Evolutionary conservation across 768 basidiomycete species (phyloP), one percentile per base, ranked within the genome.

Genomic region (Trametes coccinea): DNA sequence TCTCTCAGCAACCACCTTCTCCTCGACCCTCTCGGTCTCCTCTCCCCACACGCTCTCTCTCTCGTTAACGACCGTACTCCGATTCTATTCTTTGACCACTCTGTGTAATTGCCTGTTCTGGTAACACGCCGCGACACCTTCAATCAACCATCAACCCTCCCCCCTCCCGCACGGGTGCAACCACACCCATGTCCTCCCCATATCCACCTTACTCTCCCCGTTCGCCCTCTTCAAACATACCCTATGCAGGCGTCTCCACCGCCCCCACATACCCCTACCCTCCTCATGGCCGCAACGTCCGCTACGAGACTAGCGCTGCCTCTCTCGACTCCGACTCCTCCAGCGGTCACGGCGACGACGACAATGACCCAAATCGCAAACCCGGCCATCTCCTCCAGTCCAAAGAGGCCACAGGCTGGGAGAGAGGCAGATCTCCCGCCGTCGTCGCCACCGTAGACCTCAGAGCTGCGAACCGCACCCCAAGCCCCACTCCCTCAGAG

Each of bases 401-500:
- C 13, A 47, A 61, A 17, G 58, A 60, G 29, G 47, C 37, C 16
- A 22, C 31, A n/a, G 57, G 54, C 29, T 56, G 60, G 48, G 54
- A 46, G 9, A 43, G 52, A 9, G 47, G 30, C 45, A n/a, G 48
- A 14, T 30, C 1, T 37, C 34, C 34, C 34, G 34, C 29, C 13
- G 44, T 40, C n/a, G 51, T 45, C 33, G 61, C 60, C 44, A 33
- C 37, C 11, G 60, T 66, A 10, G 61, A 67, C 48, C 60, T 69
- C 59, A 65, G 67, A 39, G 53, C 62, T 17, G 59, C 68, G 7
- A 59, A 53, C n/a, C 64, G 75, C 14, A 76, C 75, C 1, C 75
- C 75, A 5, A 75, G 74, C 33, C 75, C 75, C 16, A 76, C 75
- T 2, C 74, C 75, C 10, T 72, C 70, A 53, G 75, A 76, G 67